Base-by-base conservation (phyloP, 495 filamentous ascomycete species). In the Wilcoxina mikolae region DNA sequence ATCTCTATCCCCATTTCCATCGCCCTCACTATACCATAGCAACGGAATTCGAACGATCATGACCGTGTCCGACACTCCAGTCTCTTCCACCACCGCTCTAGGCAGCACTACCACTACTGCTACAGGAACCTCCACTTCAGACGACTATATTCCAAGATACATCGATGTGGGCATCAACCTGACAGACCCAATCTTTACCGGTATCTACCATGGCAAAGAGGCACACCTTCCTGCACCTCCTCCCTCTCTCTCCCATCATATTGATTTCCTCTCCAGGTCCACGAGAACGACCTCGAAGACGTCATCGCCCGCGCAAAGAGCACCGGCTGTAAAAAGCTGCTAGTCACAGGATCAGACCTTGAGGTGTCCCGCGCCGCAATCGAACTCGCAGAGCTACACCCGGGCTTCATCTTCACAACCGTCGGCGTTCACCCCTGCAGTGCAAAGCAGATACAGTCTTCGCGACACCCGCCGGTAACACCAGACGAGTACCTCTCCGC, bases 371-470 rank as follows among this genome's bases (percentile, higher is more conserved):
- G 74, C 41, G 73, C 81, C 58, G 91, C 88, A 0, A 69, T 95
- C 10, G 68, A 81, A 38, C 73, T 98, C 39, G 79, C 86, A 17
- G 67, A 76, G 55, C 72, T 81, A 59, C 80, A 89, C 66, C 80
- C 87, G 20, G 84, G 84, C 22, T 76, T 81, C 33, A 53, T 66
- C 35, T 66, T 55, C 47, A 50, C 83, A 7, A 98, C 91, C 5
- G 81, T 94, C 22, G 91, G 91, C 47, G 85, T 98, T 20, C 91
- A 98, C 66, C 91, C 91, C 26, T 98, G 91, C 69, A 73, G 75
- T 72, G 71, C 80, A 70, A 69, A 79, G 71, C 72, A 79, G 67
- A 74, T 96, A 78, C 73, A 79, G 44, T 69, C 72, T 12, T 70
- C 67, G 42, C 79, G 72, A 48, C 23, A 27, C 22, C 3, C 9